Base-by-base conservation (phyloP, 2,329 filamentous ascomycete species). In the Fusarium heterosporum region DNA sequence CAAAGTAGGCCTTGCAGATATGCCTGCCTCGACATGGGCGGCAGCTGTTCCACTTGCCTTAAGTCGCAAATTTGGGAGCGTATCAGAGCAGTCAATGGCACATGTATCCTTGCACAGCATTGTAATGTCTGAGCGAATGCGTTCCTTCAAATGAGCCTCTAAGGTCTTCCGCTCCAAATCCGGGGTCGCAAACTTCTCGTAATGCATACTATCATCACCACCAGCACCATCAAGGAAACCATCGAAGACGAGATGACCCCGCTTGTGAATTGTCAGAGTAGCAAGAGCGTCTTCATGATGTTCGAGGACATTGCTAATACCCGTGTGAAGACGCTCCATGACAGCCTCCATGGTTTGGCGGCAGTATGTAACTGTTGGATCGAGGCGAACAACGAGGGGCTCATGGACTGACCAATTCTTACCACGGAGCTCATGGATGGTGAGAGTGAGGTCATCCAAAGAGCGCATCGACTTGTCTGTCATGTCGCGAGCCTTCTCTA, bases 81-180 rank as follows among this genome's bases (percentile, higher is more conserved):
- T 54, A 34, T 76, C 74, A 29, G 70, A 59, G 43, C 71, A 70
- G 36, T 78, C 77, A 17, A 86, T 76, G 14, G 78, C 78, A 61
- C 83, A 83, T 2, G 84, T 85, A 62, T 87, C 84, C 63, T 79
- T 83, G 66, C 82, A 84, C 17, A 86, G 74, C 73, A 80, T 80
- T 39, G 81, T 78, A 22, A 86, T 79, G 53, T 85, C 84, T 10
- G 74, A 72, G 36, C 82, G 78, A 41, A 86, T 82, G 19, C 82
- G 81, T 12, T 79, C 74, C 57, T 78, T 80, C 25, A 87, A 75
- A 9, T 76, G 77, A 4, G 77, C 73, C 8, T 83, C 66, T 8
- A 85, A 68, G 1, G 61, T 72, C 34, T 78, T 76, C 41, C 77
- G 74, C 57, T 81, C 79, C 13, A 80, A 72, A 32, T 80, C 77